phyloP scores from a whole-genome alignment of 148 eudicot species.

The Cornus kousa region DNA sequence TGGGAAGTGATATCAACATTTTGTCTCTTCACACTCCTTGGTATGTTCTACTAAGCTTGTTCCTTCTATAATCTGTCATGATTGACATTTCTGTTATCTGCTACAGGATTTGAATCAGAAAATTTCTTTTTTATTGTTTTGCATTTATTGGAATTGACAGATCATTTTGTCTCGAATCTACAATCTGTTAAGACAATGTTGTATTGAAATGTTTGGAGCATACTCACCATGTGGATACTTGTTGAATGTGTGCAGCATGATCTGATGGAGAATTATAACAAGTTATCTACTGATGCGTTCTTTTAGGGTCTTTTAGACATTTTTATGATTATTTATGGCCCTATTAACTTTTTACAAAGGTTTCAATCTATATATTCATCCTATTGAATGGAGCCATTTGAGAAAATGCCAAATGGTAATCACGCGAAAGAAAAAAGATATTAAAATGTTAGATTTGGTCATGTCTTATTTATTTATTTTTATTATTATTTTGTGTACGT shows the following conservation, averaged over 20 bases:
- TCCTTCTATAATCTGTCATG: background rate
- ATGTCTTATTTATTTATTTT: too few species aligned
- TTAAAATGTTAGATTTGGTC: too few species aligned
- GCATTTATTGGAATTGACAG: too few species aligned
- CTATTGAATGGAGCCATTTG: background rate
- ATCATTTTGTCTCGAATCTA: background rate
- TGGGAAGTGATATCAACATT: slow-evolving; percentile 61
- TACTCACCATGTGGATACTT: too few species aligned
- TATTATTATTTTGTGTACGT: too few species aligned
- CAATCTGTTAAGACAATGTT: background rate
- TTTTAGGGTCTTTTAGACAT: background rate
- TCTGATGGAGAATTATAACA: background rate
- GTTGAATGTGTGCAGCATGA: background rate
- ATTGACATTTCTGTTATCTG: background rate
- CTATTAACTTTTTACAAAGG: background rate
- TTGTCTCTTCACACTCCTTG: slow-evolving; percentile 87
- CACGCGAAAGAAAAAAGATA: too few species aligned
- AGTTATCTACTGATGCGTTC: background rate
- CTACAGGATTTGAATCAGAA: background rate
- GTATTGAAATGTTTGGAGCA: background rate
- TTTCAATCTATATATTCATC: too few species aligned
- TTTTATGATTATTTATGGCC: background rate
- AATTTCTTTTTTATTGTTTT: too few species aligned
- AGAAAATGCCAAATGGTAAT: too few species aligned
- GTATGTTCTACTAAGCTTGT: slow-evolving; percentile 32